phyloP scores from a whole-genome alignment of 2,329 filamentous ascomycete species.

The Penicillium occitanis region DNA sequence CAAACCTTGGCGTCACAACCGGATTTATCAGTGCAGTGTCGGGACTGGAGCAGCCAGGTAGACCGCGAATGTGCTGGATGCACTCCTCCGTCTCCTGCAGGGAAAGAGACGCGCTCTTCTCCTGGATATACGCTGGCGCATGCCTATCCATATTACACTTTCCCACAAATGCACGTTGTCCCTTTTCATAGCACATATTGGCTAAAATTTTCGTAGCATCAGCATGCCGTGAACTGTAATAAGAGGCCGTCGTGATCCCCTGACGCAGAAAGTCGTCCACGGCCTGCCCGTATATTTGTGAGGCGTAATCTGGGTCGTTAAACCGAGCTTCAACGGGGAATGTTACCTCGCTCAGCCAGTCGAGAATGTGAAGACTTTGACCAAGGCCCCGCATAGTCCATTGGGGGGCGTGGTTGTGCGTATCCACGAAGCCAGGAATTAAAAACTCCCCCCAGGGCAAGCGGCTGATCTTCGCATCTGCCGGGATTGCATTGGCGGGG shows the following conservation, averaged over 20 bases:
- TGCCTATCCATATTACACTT: slow-evolving; percentile 65
- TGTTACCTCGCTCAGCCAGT: slow-evolving; percentile 60
- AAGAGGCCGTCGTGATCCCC: slow-evolving; percentile 62
- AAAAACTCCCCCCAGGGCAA: too few relatives aligned
- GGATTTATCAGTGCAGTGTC: slow-evolving; percentile 44
- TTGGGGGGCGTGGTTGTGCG: too few relatives aligned
- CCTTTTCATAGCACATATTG: slow-evolving; percentile 52
- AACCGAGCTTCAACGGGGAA: slow-evolving; percentile 62
- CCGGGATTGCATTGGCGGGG: too few relatives aligned
- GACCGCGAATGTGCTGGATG: slow-evolving; percentile 40
- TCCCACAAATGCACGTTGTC: slow-evolving; percentile 61
- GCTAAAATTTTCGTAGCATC: slow-evolving; percentile 59
- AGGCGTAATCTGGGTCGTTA: slow-evolving; percentile 51
- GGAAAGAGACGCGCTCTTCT: slow-evolving; percentile 25
- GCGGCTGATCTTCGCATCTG: too few relatives aligned
- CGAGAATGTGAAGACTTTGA: slow-evolving; percentile 33
- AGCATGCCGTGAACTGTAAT: slow-evolving; percentile 59
- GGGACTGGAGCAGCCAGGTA: slow-evolving; percentile 40
- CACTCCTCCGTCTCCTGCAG: slow-evolving; percentile 28
- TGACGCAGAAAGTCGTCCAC: slow-evolving; percentile 58
- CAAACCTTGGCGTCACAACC: slow-evolving; percentile 57
- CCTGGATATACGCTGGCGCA: slow-evolving; percentile 33
- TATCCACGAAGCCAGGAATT: too few relatives aligned
- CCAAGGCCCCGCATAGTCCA: too few relatives aligned
- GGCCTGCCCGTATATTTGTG: slow-evolving; percentile 48